phyloP scores from a whole-genome alignment of 441 rosid species.

The Gossypium davidsonii region DNA sequence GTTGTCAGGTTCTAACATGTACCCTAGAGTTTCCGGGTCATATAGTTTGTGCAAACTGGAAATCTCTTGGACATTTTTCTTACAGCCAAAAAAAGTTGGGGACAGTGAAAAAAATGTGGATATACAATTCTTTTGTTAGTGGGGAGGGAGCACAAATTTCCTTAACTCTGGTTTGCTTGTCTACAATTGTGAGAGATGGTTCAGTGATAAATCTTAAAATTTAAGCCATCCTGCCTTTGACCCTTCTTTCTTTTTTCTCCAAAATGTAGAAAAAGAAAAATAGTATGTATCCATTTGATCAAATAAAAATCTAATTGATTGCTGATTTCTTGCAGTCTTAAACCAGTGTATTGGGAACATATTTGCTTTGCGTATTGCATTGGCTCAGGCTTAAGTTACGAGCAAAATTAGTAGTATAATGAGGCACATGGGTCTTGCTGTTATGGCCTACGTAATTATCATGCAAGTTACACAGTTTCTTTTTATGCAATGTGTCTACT shows the following conservation, averaged over 20 bases:
- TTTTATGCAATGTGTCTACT: neutral
- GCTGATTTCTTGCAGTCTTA: neutral
- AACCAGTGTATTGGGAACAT: neutral
- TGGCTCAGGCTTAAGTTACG: neutral
- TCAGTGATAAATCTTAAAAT: neutral
- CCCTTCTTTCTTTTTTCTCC: neutral
- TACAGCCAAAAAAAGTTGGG: neutral
- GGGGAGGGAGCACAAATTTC: neutral
- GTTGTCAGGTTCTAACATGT: neutral
- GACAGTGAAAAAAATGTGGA: neutral
- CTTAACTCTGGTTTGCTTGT: neutral
- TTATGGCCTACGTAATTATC: neutral
- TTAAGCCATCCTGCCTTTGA: neutral
- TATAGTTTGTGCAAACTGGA: neutral
- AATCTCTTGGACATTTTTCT: neutral
- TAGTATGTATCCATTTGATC: neutral
- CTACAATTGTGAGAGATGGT: neutral
- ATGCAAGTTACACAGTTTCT: neutral
- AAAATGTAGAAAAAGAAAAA: neutral
- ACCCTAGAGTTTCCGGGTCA: neutral
- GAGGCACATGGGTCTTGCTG: neutral
- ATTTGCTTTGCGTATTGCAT: neutral
- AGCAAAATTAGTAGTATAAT: neutral
- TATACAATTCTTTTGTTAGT: neutral
- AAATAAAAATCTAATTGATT: neutral